Percentiles rank a stretch among this genome's conserved stretches.
phyloP scores from a whole-genome alignment of 208 protist genomes.

The Acanthamoeba culbertsoni region DNA sequence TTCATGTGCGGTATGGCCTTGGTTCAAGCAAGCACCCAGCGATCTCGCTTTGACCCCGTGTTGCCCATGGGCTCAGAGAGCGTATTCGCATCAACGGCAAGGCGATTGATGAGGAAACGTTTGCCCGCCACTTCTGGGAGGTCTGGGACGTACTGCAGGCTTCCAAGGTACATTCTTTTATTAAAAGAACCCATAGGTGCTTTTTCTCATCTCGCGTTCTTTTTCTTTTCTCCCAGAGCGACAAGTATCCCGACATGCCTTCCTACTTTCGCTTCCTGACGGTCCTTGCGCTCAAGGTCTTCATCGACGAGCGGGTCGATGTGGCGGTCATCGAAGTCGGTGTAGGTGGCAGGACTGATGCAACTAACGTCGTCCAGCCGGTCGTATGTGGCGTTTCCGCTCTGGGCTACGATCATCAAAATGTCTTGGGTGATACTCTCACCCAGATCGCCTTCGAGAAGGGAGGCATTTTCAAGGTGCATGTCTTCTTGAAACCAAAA shows the following conservation, averaged over 20 bases:
- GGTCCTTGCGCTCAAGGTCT: constrained; percentile 67
- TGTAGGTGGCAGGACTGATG: constrained; percentile 91
- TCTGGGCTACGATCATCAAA: constrained; percentile 92
- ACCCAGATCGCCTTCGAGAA: constrained; percentile 92
- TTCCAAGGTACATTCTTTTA: neutral
- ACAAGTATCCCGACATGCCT: constrained; percentile 54
- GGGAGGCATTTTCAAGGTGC: constrained; percentile 91
- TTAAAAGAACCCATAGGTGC: neutral
- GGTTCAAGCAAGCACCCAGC: too few relatives aligned
- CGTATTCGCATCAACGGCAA: constrained; percentile 72
- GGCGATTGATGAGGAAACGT: constrained; percentile 50
- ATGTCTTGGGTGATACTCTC: constrained; percentile 92
- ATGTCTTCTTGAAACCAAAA: neutral
- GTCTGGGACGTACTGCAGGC: neutral
- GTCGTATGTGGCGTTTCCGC: constrained; percentile 90
- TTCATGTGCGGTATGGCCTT: constrained; percentile 9
- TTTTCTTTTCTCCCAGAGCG: neutral
- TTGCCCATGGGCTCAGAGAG: constrained; percentile 48
- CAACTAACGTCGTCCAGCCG: constrained; percentile 90
- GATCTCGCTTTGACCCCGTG: neutral
- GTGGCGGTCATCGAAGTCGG: constrained; percentile 93
- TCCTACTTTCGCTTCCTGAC: constrained; percentile 80
- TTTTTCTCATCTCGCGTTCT: neutral
- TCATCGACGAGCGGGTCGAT: constrained; percentile 80
- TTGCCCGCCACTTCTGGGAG: constrained; percentile 54